Base-by-base conservation (phyloP, 805 yeast species). In the Candida suzukii region DNA sequence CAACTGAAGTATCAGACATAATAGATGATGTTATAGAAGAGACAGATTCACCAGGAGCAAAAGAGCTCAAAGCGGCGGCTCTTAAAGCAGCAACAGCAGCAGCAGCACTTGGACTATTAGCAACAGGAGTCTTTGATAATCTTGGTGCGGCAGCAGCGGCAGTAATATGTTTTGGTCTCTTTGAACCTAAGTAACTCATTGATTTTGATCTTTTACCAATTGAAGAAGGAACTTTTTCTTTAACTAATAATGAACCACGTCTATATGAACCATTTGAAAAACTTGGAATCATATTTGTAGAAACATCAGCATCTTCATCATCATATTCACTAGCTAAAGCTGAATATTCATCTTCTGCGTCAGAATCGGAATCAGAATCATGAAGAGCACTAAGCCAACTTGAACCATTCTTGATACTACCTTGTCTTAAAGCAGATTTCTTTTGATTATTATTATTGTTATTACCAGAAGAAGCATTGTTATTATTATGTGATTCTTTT, bases 81-180 rank as follows among this genome's bases (percentile, higher is more conserved):
- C 82, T 83, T 40, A 82, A 67, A 20, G 85, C 87, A 32, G 88
- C 85, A 27, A 82, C 85, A 2, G 85, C 83, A 13, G 84, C 84
- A 10, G 83, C 84, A 7, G 85, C 82, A 43, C 70, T 70, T 11
- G 83, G 79, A 30, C 78, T 67, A 45, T 73, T 78, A 7, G 77
- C 68, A 40, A 74, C 62, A 4, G 80, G 72, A 27, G 74, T 67
- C 47, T 77, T 75, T n/a, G 88, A 81, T 11, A 83, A 74, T 53
- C 91, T 69, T 43, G 93, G 93, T 27, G 91, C 86, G 21, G 87
- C 88, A 12, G 88, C 88, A 19, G 91, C 91, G 17, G 87, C 87
- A 13, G 91, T 83, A 35, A 81, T 56, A 43, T 66, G 68, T 24
- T 61, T 64, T 36, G 70, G 62, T 56, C 73, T 74, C 57, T 79